Base-by-base conservation (phyloP, 1,284 basidiomycete genomes). In the Apiotrichum veenhuisii region DNA sequence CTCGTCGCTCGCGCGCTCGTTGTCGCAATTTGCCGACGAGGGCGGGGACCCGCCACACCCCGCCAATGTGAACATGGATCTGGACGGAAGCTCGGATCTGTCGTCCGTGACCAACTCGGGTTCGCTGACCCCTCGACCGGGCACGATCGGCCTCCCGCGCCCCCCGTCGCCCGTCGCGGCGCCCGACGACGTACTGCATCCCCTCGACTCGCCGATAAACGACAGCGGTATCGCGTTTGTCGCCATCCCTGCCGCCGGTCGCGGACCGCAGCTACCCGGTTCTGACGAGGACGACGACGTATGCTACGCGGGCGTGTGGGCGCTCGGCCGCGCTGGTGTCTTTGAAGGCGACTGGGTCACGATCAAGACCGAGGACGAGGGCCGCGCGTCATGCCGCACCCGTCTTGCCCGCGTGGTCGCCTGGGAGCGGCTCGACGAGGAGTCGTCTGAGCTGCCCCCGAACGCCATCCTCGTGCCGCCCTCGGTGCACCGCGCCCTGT, bases 271-370 rank as follows among this genome's bases (percentile, higher is more conserved):
- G 8, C 54, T 43, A 15, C 44, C 30, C 23, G 54, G 53, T 22
- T 34, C 52, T 42, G 50, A 49, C 5, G 55, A 52, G 25, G 53
- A 59, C 25, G 47, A 61, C 41, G 48, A 62, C 37, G 61, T 71
- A 12, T 72, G 66, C 53, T 76, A 72, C 69, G 62, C 77, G 5
- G 69, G 67, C 12, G 69, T 74, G 3, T 71, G 79, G 20, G 86
- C 89, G 52, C 79, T 97, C 18, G 85, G 84, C 14, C 80, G 81
- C 48, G 76, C 91, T 27, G 92, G 91, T 0, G 77, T 89, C 5
- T 83, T 94, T 62, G 85, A 86, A 64, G 89, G 89, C 34, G 91
- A 96, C 72, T 95, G 92, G 92, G 91, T 90, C 67, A 65, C 86
- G 70, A 56, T 66, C 38, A 34, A 62, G 36, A 40, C 36, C n/a